A percentile compares a stretch with the other conserved stretches of the same genome.
Evolutionary conservation across 2,329 filamentous ascomycete species (phyloP).

Genomic region (Alternaria longipes): DNA sequence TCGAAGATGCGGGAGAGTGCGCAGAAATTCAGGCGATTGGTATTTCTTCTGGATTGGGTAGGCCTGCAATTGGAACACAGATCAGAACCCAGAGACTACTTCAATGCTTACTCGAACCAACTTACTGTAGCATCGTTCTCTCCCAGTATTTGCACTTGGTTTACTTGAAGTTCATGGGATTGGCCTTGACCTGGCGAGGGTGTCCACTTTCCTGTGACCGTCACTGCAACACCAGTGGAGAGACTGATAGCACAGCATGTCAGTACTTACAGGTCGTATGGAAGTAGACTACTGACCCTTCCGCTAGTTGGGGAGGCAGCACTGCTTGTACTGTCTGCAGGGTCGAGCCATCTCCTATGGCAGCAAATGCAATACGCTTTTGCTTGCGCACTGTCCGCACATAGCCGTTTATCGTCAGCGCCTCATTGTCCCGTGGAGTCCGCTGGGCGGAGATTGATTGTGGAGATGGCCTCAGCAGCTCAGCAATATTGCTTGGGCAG

Average conservation of each 20-base stretch:
- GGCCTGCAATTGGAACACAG: conserved; percentile 62
- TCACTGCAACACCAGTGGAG: conserved; percentile 81
- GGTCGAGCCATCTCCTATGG: conserved; percentile 87
- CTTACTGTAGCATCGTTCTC: conserved; percentile 80
- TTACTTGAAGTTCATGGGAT: conserved; percentile 81
- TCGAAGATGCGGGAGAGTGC: conserved; percentile 87
- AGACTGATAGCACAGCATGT: conserved; percentile 64
- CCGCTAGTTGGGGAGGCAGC: conserved; percentile 73
- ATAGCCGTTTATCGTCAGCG: conserved; percentile 72
- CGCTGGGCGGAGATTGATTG: conserved; percentile 56
- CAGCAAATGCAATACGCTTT: conserved; percentile 83
- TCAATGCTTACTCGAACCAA: conserved; percentile 22
- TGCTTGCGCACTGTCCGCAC: conserved; percentile 86
- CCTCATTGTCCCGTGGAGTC: conserved; percentile 46
- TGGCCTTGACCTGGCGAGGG: conserved; percentile 74
- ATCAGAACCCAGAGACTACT: conserved; percentile 25
- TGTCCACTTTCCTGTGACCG: conserved; percentile 79
- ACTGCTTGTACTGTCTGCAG: conserved; percentile 82
- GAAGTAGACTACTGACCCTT: conserved; percentile 67
- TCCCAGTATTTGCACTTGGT: conserved; percentile 74
- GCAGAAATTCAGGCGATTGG: conserved; percentile 86
- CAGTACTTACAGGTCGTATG: conserved; percentile 19
- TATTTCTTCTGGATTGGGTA: conserved; percentile 98
- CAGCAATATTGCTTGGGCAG: conserved; percentile 46
- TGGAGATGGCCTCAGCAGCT: conserved; percentile 65